These are phyloP conservation scores for Rhizopogon vulgaris DNA, from an alignment of 768 basidiomycete genomes.

Conservation along the genomic window DNA sequence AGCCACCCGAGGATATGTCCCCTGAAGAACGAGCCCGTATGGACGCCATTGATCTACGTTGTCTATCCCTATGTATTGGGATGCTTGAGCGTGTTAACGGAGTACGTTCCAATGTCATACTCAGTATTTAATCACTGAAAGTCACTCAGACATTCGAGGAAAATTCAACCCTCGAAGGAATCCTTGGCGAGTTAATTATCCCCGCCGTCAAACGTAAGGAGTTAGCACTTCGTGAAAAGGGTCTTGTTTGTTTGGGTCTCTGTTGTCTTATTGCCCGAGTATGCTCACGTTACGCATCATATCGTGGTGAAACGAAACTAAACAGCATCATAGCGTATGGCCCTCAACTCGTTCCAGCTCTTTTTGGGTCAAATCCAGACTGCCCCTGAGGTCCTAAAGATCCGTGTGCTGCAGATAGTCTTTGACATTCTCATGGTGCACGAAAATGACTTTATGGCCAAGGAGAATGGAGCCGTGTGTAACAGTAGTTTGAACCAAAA, in stretches of 20 bases:
- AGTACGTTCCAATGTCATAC: conserved; percentile 36
- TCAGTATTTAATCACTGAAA: neutral
- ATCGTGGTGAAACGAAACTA: neutral
- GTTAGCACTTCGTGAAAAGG: conserved; percentile 55
- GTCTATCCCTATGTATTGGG: conserved; percentile 70
- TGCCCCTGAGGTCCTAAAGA: conserved; percentile 58
- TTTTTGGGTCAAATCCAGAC: conserved; percentile 72
- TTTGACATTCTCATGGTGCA: conserved; percentile 89
- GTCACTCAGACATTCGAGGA: conserved; percentile 47
- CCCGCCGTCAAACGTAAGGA: conserved; percentile 90
- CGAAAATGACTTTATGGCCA: conserved; percentile 55
- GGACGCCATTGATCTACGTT: conserved; percentile 67
- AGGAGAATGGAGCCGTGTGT: conserved; percentile 31
- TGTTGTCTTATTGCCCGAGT: conserved; percentile 68
- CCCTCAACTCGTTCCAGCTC: conserved; percentile 60
- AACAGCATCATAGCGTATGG: conserved; percentile 19
- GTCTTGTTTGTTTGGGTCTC: conserved; percentile 62
- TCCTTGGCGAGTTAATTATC: conserved; percentile 76
- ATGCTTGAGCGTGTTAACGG: conserved; percentile 84
- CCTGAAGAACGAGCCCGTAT: conserved; percentile 53
- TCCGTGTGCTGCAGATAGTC: conserved; percentile 68
- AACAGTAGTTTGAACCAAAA: neutral
- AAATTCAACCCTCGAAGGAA: conserved; percentile 64
- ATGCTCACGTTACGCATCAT: neutral
- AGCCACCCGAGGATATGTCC: conserved; percentile 38